These are phyloP conservation scores for Ambrosia hybrid DNA, from an alignment of 140 eudicot species.

Conservation along the genomic window DNA sequence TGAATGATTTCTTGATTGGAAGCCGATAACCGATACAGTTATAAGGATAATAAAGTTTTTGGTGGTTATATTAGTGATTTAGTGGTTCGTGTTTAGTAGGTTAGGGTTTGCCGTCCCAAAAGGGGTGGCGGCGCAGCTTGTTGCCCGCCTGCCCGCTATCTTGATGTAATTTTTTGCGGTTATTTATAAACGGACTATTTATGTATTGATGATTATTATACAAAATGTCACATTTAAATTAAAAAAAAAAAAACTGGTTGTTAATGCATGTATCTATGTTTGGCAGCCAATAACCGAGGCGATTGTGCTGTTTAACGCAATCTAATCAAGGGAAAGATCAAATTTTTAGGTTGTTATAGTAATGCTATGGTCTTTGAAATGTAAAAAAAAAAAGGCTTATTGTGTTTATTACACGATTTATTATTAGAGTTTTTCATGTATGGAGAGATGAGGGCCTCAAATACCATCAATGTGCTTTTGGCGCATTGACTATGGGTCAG, in stretches of 20 bases:
- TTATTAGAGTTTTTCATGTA: slow-evolving; percentile 6
- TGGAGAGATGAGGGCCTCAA: no score
- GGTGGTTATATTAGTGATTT: background rate
- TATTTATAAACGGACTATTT: no score
- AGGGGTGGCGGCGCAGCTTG: no score
- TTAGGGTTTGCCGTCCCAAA: no score
- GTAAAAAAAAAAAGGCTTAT: background rate
- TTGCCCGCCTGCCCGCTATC: no score
- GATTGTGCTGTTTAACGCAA: background rate
- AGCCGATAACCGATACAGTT: background rate
- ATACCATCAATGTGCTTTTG: no score
- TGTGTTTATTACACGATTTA: background rate
- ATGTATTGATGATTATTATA: background rate
- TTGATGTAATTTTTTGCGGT: no score
- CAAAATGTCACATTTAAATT: background rate
- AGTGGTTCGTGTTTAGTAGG: no score
- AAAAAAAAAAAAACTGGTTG: no score
- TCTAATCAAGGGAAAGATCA: slow-evolving; percentile 7
- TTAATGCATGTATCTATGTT: background rate
- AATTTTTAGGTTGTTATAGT: background rate
- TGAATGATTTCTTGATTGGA: background rate
- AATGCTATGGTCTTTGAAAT: background rate
- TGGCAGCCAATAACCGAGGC: background rate
- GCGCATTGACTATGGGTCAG: no score
- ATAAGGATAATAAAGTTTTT: background rate